Percentiles rank a stretch among this genome's conserved stretches.
phyloP scores from a whole-genome alignment of 768 basidiomycete genomes.

The Lactarius quietus region DNA sequence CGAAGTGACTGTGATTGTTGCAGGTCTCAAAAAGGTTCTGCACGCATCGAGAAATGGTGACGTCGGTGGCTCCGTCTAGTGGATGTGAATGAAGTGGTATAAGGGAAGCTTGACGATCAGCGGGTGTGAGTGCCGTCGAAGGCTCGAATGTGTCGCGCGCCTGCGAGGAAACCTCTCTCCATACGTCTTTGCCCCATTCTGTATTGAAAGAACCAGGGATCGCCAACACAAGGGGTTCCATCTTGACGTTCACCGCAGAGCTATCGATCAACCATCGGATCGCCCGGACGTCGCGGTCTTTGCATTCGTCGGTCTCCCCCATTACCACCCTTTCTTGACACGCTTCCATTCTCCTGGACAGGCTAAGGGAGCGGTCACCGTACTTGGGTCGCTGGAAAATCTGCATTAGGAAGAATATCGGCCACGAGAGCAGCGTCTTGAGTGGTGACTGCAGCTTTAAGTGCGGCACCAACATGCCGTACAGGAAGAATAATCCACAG shows the following conservation, averaged over 20 bases:
- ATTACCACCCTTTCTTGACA: background rate
- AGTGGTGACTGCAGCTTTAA: background rate
- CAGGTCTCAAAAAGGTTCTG: background rate
- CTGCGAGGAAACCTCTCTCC: background rate
- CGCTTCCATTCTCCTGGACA: background rate
- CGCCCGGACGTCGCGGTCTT: background rate
- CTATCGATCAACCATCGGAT: background rate
- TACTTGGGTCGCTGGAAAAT: background rate
- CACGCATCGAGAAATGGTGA: background rate
- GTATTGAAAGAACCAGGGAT: background rate
- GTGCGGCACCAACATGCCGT: background rate
- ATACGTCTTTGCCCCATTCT: background rate
- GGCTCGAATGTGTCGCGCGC: no score
- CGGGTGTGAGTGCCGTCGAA: no score
- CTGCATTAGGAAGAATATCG: background rate
- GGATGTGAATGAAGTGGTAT: accelerated
- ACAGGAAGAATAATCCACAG: background rate
- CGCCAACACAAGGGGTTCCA: background rate
- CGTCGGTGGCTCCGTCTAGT: background rate
- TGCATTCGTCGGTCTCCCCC: background rate
- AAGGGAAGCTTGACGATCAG: background rate
- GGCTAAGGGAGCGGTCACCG: background rate
- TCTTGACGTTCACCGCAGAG: background rate
- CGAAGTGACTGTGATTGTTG: background rate
- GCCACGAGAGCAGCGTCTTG: background rate